A percentile compares a stretch with the other conserved stretches of the same genome.
Evolutionary conservation across 805 yeast genomes (phyloP).

Genomic region (Torulaspora indica): DNA sequence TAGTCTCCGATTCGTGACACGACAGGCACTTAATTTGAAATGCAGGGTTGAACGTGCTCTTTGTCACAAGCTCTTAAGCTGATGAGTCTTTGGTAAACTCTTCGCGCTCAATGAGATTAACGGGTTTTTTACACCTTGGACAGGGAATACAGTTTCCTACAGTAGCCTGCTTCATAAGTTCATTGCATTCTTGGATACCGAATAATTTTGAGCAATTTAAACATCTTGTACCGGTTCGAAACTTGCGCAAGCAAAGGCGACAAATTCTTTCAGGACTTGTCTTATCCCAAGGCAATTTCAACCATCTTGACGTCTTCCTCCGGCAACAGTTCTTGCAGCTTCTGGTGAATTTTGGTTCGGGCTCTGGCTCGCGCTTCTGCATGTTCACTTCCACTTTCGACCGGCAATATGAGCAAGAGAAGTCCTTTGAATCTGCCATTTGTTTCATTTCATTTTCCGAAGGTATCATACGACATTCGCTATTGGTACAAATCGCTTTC

Average conservation of each 20-base stretch:
- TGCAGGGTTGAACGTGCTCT: too few species aligned
- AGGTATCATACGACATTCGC: conserved; percentile 3
- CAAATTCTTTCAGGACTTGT: background rate
- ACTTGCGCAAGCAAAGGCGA: background rate
- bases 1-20: background rate
- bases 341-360: background rate
- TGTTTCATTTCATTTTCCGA: conserved; percentile 21
- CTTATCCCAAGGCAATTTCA: background rate
- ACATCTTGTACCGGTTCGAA: background rate
- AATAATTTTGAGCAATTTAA: background rate
- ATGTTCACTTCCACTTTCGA: background rate
- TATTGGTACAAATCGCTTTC: conserved; percentile 1
- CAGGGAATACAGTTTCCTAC: too few species aligned
- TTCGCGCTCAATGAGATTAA: too few species aligned
- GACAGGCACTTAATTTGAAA: too few species aligned
- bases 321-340: background rate
- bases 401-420: background rate
- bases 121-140: too few species aligned
- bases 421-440: background rate
- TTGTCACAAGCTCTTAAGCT: too few species aligned
- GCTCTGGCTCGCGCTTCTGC: background rate
- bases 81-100: too few species aligned
- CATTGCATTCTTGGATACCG: too few species aligned
- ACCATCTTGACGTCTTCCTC: background rate
- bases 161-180: too few species aligned